Conservation (phyloP, 495 filamentous ascomycete species). For the Rhypophila decipiens region DNA sequence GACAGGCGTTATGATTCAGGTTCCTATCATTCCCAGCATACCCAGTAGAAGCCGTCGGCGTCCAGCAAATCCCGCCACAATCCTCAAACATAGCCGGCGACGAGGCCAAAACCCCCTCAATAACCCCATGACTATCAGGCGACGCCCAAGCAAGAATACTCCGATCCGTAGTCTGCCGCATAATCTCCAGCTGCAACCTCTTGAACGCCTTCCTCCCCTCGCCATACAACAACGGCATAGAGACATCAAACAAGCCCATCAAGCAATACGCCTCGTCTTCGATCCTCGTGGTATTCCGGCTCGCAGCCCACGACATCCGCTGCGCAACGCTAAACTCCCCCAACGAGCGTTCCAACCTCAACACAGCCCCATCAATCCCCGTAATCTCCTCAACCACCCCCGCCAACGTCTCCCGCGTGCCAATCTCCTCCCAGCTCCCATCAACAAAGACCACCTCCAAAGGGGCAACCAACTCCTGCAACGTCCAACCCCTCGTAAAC, state of each 20-base stretch:
- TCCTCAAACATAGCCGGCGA: constrained; percentile 9
- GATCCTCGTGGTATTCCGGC: constrained; percentile 14
- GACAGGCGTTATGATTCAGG: neutral
- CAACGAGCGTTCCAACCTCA: neutral
- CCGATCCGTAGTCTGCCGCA: constrained; percentile 9
- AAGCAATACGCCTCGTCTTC: constrained; percentile 21
- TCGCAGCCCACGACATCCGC: constrained; percentile 15
- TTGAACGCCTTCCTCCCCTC: constrained; percentile 15
- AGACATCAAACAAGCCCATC: constrained; percentile 16
- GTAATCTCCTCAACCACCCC: constrained; percentile 15
- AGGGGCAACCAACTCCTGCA: constrained; percentile 37
- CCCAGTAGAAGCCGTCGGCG: neutral
- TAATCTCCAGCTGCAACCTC: constrained; percentile 16
- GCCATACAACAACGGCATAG: constrained; percentile 20
- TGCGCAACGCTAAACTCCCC: constrained; percentile 8
- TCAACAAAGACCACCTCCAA: constrained; percentile 24
- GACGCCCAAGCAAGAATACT: constrained; percentile 13
- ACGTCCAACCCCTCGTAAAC: constrained; percentile 37
- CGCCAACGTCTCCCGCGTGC: constrained; percentile 11
- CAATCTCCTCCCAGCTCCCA: constrained; percentile 19
- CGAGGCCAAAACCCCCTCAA: constrained; percentile 6
- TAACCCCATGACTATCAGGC: constrained; percentile 3
- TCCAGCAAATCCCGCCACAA: constrained; percentile 5
- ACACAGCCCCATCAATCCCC: constrained; percentile 15
- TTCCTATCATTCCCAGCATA: neutral